Base-by-base conservation (phyloP, 108 stramenopile genomes). In the Pseudonitzschia pungens region DNA sequence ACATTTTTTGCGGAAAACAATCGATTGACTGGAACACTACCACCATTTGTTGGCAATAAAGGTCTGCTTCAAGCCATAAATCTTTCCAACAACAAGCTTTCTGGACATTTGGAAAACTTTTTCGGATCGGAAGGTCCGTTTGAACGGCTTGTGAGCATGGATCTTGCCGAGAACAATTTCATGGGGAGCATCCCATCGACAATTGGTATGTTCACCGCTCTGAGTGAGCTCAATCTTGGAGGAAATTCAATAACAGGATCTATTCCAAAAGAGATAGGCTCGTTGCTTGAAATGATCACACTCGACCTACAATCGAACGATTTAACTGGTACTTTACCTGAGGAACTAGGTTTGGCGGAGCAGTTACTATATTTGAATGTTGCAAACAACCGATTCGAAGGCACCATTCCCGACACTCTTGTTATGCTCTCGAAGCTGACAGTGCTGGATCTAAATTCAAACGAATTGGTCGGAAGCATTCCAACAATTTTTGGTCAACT, bases 1-100 rank as follows among this genome's bases (percentile, higher is more conserved):
- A 77, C 84, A 29, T 82, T 88, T 41, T 80, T 75, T 81, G 76
- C 54, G 10, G 72, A 82, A 60, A 76, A 80, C 24, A 88, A 88
- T 40, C 15, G 75, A 36, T 20, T 88, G 48, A 79, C 84, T 4
- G 77, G 77, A 31, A 41, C 67, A 18, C 10, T 78, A 0, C 77
- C 77, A 28, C 41, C 26, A 14, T 78, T 78, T 62, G 36, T 65
- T 11, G 67, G 58, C 57, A 78, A 78, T 32, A 40, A 29, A 0
- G 71, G 71, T 18, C 24, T 62, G n/a, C 77, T 78, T 14, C 71
- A 72, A 44, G 32, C 56, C 22, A 31, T 78, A 18, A 57, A 72
- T 69, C 40, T 70, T 27, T 26, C 77, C 24, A 24, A 31, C 43
- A 78, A 78, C 57, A 22, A 71, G 41, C 53, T 77, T 15, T 62